Conservation (phyloP, 192 early-diverging fungal species). For the Gonapodya sp. region DNA sequence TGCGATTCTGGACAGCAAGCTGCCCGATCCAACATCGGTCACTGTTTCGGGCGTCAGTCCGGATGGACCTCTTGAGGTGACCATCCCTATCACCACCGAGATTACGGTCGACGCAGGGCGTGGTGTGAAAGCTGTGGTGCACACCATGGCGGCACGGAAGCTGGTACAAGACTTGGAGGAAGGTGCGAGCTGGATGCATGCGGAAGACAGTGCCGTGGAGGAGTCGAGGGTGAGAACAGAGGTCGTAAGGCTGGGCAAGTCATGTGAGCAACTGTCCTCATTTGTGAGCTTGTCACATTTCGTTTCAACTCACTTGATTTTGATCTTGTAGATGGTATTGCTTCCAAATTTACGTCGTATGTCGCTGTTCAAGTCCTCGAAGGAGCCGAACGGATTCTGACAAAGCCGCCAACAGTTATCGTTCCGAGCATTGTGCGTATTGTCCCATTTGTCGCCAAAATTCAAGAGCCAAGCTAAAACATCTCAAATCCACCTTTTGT, state of each 20-base stretch:
- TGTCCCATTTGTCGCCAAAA: no score
- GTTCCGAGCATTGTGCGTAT: not conserved
- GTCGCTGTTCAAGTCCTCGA: conserved; percentile 18
- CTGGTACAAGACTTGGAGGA: conserved; percentile 39
- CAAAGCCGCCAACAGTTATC: not conserved
- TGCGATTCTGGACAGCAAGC: conserved; percentile 25
- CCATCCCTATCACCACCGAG: conserved; percentile 20
- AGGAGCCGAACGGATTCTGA: not conserved
- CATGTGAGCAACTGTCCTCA: not conserved
- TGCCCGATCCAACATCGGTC: conserved; percentile 19
- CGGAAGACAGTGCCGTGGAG: conserved; percentile 16
- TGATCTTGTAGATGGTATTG: conserved; percentile 5
- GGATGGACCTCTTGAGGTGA: conserved; percentile 31
- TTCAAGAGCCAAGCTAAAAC: no score
- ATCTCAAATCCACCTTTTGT: no score
- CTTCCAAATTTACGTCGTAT: conserved; percentile 27
- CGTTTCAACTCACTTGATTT: no score
- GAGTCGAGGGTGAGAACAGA: conserved; percentile 32
- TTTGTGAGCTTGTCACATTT: not conserved
- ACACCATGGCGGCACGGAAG: conserved; percentile 31
- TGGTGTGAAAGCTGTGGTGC: conserved; percentile 18
- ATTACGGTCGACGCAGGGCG: conserved; percentile 13
- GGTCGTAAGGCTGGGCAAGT: conserved; percentile 12
- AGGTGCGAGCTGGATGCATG: conserved; percentile 26
- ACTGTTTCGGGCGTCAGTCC: conserved; percentile 19